phyloP scores from a whole-genome alignment of 257 asterid genomes.

The Phtheirospermum japonicum region DNA sequence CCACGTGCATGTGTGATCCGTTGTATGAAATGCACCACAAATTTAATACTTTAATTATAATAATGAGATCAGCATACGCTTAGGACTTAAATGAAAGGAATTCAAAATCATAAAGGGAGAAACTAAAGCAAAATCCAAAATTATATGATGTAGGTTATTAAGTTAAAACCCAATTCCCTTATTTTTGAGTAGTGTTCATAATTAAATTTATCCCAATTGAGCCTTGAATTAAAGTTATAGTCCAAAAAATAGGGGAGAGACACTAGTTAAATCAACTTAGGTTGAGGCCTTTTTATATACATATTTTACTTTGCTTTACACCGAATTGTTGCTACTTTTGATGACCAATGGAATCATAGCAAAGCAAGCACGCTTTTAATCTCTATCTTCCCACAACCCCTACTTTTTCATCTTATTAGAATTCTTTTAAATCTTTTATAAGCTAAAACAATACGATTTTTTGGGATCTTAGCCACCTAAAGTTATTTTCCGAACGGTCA shows the following conservation, averaged over 20 bases:
- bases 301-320: slow-evolving; percentile 39
- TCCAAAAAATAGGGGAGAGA: slow-evolving; percentile 36
- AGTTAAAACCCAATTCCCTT: not conserved
- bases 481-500: not conserved
- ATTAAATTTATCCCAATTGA: slow-evolving; percentile 3
- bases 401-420: too few relatives aligned
- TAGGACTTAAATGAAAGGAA: too few relatives aligned
- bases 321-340: slow-evolving; percentile 52
- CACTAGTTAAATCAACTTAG: slow-evolving; percentile 2
- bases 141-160: not conserved
- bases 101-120: not conserved
- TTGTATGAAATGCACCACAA: too few relatives aligned
- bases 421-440: not conserved
- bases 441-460: too few relatives aligned
- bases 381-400: too few relatives aligned
- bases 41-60: too few relatives aligned
- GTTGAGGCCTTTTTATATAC: not conserved
- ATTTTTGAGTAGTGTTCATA: not conserved
- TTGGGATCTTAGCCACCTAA: not conserved
- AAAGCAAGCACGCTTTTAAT: slow-evolving; percentile 51
- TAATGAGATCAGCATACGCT: too few relatives aligned
- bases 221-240: not conserved
- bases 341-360: slow-evolving; percentile 40
- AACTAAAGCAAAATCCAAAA: not conserved
- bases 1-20: too few relatives aligned